Base-by-base conservation (phyloP, 345 rosid species). In the Brassica incana region DNA sequence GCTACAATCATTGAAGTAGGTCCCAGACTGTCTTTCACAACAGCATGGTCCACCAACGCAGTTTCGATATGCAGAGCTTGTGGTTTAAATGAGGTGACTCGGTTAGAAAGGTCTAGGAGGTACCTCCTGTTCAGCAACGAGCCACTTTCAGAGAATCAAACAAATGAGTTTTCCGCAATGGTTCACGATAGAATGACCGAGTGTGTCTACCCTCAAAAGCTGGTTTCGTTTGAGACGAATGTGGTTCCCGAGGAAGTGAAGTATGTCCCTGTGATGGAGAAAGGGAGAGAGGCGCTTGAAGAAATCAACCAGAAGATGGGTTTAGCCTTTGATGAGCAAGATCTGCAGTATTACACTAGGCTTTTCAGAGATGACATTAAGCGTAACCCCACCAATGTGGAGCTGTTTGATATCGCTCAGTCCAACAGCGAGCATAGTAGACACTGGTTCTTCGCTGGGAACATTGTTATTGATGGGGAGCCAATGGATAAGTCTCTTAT, bases 101-200 rank as follows among this genome's bases (percentile, higher is more conserved):
- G 99, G 56, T 76, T 95, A 83, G 99, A 92, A 84, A 90, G 95
- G 81, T 92, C 97, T 0, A 86, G 98, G 86, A 90, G 98, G 82
- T 95, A 91, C 69, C 81, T 92, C 78, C 75, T 92, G 83, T 91
- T 78, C 75, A 86, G 88, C 82, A 84, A 86, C 75, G 89, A 87
- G 71, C 80, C 77, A 1, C 50, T 95, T 76, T 86, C 45, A 64
- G 95, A 90, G 25, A 69, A 69, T 79, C 95, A 85, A 45, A 82
- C 90, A 14, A 81, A 70, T 9, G 93, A 88, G 68, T 95, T 92
- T 86, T 88, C 90, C 36, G 89, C 88, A 2, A 82, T 90, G 90
- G 94, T 95, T 72, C 98, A 93, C 77, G 97, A 93, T 78, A 84
- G 96, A 61, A 92, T 93, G 99, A 92, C 97, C 0, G 99, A 95